phyloP scores from a whole-genome alignment of 805 yeast species.

The Tetrapisispora taiwanensis region DNA sequence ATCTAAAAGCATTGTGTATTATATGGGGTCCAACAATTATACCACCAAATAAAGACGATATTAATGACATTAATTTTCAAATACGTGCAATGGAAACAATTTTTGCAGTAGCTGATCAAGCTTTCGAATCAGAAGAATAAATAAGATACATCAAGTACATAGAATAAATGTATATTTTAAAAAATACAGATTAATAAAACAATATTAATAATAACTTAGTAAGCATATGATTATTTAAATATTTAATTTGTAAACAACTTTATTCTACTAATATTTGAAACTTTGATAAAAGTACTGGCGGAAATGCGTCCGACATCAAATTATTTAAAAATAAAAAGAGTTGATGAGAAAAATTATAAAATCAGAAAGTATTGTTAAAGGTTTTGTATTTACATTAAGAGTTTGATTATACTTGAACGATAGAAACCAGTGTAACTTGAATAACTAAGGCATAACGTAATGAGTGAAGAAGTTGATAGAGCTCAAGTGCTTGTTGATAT shows the following conservation, averaged over 20 bases:
- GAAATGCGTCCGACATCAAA: too few relatives aligned
- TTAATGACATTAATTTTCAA: conserved; percentile 66
- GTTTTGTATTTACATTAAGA: too few relatives aligned
- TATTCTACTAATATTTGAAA: too few relatives aligned
- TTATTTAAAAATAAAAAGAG: too few relatives aligned
- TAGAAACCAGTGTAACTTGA: neutral
- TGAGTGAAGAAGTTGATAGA: conserved; percentile 10
- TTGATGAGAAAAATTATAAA: too few relatives aligned
- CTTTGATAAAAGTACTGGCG: too few relatives aligned
- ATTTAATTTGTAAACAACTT: too few relatives aligned
- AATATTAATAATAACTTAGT: too few relatives aligned
- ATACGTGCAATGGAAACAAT: conserved; percentile 76
- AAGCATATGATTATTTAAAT: too few relatives aligned
- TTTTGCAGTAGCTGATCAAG: conserved; percentile 72
- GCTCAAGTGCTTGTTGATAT: conserved; percentile 21
- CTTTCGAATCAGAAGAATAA: conserved; percentile 48
- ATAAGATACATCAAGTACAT: neutral
- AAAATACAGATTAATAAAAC: neutral
- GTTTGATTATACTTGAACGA: too few relatives aligned
- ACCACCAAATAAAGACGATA: conserved; percentile 53
- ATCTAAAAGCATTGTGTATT: conserved; percentile 65
- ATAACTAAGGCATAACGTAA: neutral
- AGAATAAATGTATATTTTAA: too few relatives aligned
- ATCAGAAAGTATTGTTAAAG: too few relatives aligned
- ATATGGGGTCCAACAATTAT: conserved; percentile 93